Evolutionary conservation across 768 basidiomycete species (phyloP).

Genomic region (Chalciporus piperatus): DNA sequence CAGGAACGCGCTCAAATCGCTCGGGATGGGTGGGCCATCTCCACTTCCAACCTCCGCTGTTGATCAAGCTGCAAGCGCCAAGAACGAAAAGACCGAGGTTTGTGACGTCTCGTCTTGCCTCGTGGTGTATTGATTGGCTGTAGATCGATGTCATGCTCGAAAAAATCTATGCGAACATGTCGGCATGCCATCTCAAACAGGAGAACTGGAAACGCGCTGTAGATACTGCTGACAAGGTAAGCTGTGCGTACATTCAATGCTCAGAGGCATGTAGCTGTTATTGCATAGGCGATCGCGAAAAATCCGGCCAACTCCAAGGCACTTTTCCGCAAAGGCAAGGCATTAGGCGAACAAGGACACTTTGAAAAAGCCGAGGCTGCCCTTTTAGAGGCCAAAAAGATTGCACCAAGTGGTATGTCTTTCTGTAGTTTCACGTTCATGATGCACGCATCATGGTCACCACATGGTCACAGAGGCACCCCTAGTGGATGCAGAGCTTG

Average conservation of each 20-base stretch:
- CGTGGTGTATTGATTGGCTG: background rate
- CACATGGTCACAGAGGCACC: slow-evolving; percentile 44
- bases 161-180: slow-evolving; percentile 84
- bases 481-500: slow-evolving; percentile 61
- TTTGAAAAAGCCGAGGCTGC: slow-evolving; percentile 70
- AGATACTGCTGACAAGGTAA: slow-evolving; percentile 80
- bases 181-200: slow-evolving; percentile 78
- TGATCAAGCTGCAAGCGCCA: slow-evolving; percentile 30
- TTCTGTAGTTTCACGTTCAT: background rate
- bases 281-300: slow-evolving; percentile 61
- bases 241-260: background rate
- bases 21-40: slow-evolving; percentile 37
- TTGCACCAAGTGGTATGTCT: slow-evolving; percentile 55
- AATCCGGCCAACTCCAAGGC: slow-evolving; percentile 79
- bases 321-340: slow-evolving; percentile 78
- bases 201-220: slow-evolving; percentile 75
- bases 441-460: background rate
- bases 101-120: slow-evolving; percentile 3
- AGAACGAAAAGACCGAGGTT: slow-evolving; percentile 68
- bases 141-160: slow-evolving; percentile 75
- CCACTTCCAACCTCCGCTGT: slow-evolving; percentile 16
- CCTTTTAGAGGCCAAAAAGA: slow-evolving; percentile 60
- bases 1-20: slow-evolving; percentile 55
- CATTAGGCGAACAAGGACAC: slow-evolving; percentile 70
- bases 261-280: background rate